Percentiles rank a stretch among this genome's conserved stretches.
These are phyloP conservation scores for Alternaria burnsii DNA, from an alignment of 2,329 filamentous ascomycete genomes.

Conservation along the genomic window DNA sequence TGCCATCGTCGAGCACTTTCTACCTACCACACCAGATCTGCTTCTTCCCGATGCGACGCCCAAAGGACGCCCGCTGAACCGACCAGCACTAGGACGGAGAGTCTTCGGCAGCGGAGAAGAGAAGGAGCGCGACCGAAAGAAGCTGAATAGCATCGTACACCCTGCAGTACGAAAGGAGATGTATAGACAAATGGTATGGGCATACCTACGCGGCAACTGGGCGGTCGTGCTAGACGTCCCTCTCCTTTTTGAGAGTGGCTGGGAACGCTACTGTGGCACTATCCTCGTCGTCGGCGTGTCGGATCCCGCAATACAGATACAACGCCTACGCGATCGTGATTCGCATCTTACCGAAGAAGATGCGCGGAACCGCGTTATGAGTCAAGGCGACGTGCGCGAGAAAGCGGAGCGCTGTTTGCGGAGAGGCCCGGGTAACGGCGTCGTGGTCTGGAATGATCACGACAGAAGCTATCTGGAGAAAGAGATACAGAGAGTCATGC, in stretches of 20 bases:
- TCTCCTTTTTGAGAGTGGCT: slow-evolving; percentile 85
- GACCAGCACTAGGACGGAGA: slow-evolving; percentile 81
- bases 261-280: slow-evolving; percentile 85
- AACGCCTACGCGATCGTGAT: slow-evolving; percentile 77
- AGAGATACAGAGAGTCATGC: slow-evolving; percentile 73
- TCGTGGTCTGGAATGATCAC: slow-evolving; percentile 92
- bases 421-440: slow-evolving; percentile 69
- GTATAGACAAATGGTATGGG: slow-evolving; percentile 74
- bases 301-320: slow-evolving; percentile 84
- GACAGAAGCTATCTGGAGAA: slow-evolving; percentile 72
- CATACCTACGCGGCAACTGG: slow-evolving; percentile 80
- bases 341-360: slow-evolving; percentile 82
- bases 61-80: slow-evolving; percentile 79
- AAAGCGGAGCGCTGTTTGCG: slow-evolving; percentile 81
- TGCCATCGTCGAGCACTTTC: slow-evolving; percentile 83
- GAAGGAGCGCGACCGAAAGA: slow-evolving; percentile 72
- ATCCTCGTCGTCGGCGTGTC: slow-evolving; percentile 87
- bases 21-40: slow-evolving; percentile 82
- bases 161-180: slow-evolving; percentile 87
- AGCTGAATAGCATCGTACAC: slow-evolving; percentile 90
- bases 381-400: slow-evolving; percentile 84
- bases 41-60: slow-evolving; percentile 68
- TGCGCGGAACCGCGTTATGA: slow-evolving; percentile 83
- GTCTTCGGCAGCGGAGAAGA: slow-evolving; percentile 85
- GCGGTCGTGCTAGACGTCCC: slow-evolving; percentile 93